These are phyloP conservation scores for Populus simonii DNA, from an alignment of 345 rosid species.

Conservation along the genomic window DNA sequence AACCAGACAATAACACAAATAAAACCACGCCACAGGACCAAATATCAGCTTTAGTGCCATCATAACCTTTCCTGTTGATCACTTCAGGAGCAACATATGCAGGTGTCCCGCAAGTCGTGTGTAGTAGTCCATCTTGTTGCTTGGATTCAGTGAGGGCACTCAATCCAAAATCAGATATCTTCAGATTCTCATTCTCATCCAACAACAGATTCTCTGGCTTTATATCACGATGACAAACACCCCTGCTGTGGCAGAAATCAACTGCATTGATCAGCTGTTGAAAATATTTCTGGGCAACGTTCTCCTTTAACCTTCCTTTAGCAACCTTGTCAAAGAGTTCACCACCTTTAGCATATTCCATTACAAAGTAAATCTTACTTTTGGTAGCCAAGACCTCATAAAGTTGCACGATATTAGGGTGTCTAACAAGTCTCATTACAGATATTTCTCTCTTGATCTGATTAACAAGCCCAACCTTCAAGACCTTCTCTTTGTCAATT, in stretches of 20 bases:
- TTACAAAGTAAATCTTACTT: constrained; percentile 23
- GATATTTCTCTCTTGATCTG: constrained; percentile 35
- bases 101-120: constrained; percentile 33
- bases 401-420: constrained; percentile 27
- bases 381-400: constrained; percentile 33
- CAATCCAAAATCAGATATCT: constrained; percentile 28
- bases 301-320: constrained; percentile 28
- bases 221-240: constrained; percentile 31
- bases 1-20: constrained; percentile 22
- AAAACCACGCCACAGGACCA: constrained; percentile 36
- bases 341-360: constrained; percentile 34
- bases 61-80: constrained; percentile 29
- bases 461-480: constrained; percentile 26
- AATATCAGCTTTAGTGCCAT: constrained; percentile 30
- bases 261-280: constrained; percentile 31
- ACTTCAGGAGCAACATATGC: constrained; percentile 34
- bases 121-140: constrained; percentile 26
- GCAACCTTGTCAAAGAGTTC: constrained; percentile 30
- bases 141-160: constrained; percentile 29
- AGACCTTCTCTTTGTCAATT: constrained; percentile 28
- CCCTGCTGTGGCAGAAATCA: constrained; percentile 33
- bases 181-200: constrained; percentile 26
- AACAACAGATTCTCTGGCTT: constrained; percentile 28
- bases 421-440: constrained; percentile 29
- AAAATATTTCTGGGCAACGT: constrained; percentile 22